These are phyloP conservation scores for Aspergillus ellipticus DNA, from an alignment of 495 filamentous ascomycete species.

Conservation along the genomic window DNA sequence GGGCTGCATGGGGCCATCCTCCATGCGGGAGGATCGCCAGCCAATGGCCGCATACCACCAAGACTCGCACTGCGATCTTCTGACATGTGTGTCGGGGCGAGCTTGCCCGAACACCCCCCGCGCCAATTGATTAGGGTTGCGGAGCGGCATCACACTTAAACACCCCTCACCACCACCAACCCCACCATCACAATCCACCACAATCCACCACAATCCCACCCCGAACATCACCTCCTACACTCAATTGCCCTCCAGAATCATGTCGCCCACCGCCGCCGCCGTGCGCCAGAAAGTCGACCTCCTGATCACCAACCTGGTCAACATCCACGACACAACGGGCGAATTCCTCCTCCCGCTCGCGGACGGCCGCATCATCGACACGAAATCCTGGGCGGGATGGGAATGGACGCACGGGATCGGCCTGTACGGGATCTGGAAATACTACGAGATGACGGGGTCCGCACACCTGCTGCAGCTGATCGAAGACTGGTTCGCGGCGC, in stretches of 20 bases:
- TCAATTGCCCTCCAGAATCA: no score
- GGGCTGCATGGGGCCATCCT: not conserved
- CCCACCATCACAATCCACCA: no score
- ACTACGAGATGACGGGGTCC: slow-evolving; percentile 62
- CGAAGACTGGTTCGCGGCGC: slow-evolving; percentile 62
- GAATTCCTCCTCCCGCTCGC: slow-evolving; percentile 61
- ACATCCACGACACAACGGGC: slow-evolving; percentile 66
- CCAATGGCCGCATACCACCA: no score
- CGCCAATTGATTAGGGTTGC: no score
- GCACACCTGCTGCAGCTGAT: slow-evolving; percentile 51
- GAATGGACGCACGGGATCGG: slow-evolving; percentile 81
- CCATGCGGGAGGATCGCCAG: no score
- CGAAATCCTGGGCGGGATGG: slow-evolving; percentile 74
- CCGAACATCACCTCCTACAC: no score
- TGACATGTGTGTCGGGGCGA: no score
- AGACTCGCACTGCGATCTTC: no score
- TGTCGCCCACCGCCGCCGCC: slow-evolving; percentile 11
- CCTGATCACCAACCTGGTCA: slow-evolving; percentile 63
- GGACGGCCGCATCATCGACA: slow-evolving; percentile 72
- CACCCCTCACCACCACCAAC: no score
- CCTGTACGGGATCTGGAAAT: slow-evolving; percentile 74
- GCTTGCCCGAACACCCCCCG: no score
- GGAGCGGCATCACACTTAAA: no score
- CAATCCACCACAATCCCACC: not conserved
- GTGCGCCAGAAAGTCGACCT: slow-evolving; percentile 45